A percentile compares a stretch with the other conserved stretches of the same genome.
Conservation (phyloP, 225 moss, liverwort and hornwort species). For the Pseudoscleropodium purum region DNA sequence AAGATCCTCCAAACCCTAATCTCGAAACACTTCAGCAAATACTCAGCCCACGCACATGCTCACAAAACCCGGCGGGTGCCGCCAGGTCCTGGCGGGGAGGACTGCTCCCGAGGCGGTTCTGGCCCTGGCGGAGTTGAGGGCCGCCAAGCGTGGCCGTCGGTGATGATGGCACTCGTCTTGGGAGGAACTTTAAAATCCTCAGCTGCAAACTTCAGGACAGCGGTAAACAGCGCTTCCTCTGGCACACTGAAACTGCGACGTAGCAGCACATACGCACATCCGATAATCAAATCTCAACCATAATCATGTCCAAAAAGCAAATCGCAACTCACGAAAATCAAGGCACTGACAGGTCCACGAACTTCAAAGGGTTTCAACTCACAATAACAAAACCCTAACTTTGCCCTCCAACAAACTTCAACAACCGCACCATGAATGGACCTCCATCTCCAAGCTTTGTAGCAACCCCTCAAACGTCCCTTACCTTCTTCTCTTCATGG, state of each 20-base stretch:
- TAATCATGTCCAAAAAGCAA: neutral
- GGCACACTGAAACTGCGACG: slow-evolving; percentile 84
- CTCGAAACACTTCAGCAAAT: neutral
- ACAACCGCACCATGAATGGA: neutral
- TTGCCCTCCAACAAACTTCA: neutral
- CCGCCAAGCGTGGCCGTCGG: too few species aligned
- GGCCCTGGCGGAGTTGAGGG: too few species aligned
- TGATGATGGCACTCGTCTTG: slow-evolving; percentile 96
- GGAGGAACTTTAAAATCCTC: slow-evolving; percentile 98
- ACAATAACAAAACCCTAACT: neutral
- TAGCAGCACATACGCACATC: neutral
- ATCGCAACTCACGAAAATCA: neutral
- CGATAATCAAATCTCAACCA: neutral
- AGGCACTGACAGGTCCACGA: neutral
- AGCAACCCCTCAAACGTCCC: neutral
- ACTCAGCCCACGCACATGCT: too few species aligned
- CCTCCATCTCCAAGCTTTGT: neutral
- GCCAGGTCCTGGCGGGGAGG: too few species aligned
- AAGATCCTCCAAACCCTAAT: neutral
- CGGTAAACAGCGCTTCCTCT: slow-evolving; percentile 95
- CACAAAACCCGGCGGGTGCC: too few species aligned
- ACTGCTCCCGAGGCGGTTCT: too few species aligned
- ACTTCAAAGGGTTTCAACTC: neutral
- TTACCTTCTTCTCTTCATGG: slow-evolving; percentile 20
- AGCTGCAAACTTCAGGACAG: slow-evolving; percentile 92